Evolutionary conservation across 768 basidiomycete species (phyloP).

Genomic region (Pleurotus pulmonarius): DNA sequence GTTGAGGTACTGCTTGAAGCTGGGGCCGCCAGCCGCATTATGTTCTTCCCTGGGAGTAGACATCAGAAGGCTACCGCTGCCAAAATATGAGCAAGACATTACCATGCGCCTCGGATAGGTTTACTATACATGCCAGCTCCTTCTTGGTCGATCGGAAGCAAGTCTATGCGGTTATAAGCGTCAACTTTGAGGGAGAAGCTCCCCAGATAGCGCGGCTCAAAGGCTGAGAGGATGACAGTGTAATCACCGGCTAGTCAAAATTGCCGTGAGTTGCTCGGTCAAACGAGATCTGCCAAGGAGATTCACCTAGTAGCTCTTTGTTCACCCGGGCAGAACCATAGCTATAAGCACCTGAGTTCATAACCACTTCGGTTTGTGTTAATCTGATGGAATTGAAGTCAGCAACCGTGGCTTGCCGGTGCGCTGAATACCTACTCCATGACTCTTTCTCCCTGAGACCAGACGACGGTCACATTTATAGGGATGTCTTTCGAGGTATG

Average conservation of each 20-base stretch:
- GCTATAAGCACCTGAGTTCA: slow-evolving; percentile 76
- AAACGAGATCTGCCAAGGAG: neutral
- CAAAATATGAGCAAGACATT: slow-evolving; percentile 15
- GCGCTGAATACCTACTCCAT: slow-evolving; percentile 55
- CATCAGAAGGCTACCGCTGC: neutral
- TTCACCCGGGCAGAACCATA: slow-evolving; percentile 65
- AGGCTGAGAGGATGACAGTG: slow-evolving; percentile 81
- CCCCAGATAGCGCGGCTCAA: slow-evolving; percentile 69
- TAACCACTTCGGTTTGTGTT: slow-evolving; percentile 63
- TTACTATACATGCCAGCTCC: slow-evolving; percentile 90
- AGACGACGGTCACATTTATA: slow-evolving; percentile 68
- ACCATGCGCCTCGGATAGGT: slow-evolving; percentile 72
- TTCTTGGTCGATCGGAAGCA: slow-evolving; percentile 73
- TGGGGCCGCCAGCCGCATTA: slow-evolving; percentile 68
- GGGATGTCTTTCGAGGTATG: slow-evolving; percentile 64
- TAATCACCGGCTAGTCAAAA: slow-evolving; percentile 66
- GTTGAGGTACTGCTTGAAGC: slow-evolving; percentile 54
- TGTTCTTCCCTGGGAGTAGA: slow-evolving; percentile 34
- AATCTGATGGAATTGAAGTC: slow-evolving; percentile 30
- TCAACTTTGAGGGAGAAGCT: slow-evolving; percentile 63
- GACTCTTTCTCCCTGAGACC: slow-evolving; percentile 73
- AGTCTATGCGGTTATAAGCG: slow-evolving; percentile 55
- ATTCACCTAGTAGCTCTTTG: slow-evolving; percentile 50
- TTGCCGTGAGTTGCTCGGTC: neutral
- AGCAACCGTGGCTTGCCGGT: neutral